Conservation (phyloP, 331 rosid genomes). For the Acacia concinna region DNA sequence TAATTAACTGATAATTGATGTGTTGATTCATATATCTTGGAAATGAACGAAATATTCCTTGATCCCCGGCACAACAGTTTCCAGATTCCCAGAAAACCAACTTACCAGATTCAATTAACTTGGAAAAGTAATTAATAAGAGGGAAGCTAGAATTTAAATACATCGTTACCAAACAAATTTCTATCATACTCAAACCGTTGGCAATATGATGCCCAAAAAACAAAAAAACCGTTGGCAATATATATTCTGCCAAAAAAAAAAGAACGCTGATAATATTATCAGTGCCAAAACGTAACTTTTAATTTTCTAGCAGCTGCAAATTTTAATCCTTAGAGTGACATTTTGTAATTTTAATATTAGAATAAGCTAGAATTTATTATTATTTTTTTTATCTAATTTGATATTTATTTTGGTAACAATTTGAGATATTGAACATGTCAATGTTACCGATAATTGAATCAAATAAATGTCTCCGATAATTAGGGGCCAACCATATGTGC, state of each 20-base stretch:
- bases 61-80: background rate
- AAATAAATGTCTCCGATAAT: background rate
- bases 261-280: background rate
- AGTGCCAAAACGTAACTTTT: background rate
- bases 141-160: too few relatives aligned
- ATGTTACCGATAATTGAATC: background rate
- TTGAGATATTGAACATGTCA: background rate
- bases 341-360: background rate
- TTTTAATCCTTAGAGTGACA: background rate
- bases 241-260: too few relatives aligned
- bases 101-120: background rate
- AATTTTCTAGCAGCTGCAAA: background rate
- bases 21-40: background rate
- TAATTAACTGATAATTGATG: background rate
- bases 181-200: too few relatives aligned
- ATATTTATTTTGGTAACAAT: too few relatives aligned
- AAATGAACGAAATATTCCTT: background rate
- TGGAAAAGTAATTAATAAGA: too few relatives aligned
- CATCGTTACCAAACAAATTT: too few relatives aligned
- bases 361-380: background rate
- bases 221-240: background rate
- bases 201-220: too few relatives aligned
- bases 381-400: background rate
- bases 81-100: background rate
- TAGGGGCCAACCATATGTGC: background rate